A percentile compares a stretch with the other conserved stretches of the same genome.
Conservation (phyloP, 1,284 basidiomycete genomes). For the Heterobasidion occidentale region DNA sequence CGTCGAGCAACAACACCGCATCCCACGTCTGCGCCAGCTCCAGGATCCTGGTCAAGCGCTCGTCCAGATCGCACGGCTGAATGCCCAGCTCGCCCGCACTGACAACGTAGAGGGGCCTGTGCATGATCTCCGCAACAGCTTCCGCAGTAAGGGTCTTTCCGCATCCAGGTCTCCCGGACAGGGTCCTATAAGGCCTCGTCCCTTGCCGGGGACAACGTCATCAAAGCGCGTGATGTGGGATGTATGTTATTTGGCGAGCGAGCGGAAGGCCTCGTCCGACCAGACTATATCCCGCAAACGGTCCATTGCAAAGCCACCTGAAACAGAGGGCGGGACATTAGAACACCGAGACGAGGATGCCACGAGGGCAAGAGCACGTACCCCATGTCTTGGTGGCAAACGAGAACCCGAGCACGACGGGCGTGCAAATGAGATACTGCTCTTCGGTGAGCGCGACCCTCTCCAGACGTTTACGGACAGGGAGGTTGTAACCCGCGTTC, state of each 20-base stretch:
- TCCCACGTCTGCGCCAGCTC: conserved; percentile 24
- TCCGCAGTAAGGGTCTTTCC: conserved; percentile 32
- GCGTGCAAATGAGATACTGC: conserved; percentile 21
- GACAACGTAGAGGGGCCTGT: conserved; percentile 24
- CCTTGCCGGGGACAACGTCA: conserved; percentile 24
- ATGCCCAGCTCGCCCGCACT: conserved; percentile 27
- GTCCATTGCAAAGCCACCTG: conserved; percentile 22
- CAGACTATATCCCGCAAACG: conserved; percentile 19
- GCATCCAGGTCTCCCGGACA: conserved; percentile 19
- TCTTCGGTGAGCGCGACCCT: conserved; percentile 16
- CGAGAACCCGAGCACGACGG: conserved; percentile 21
- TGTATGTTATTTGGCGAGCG: conserved; percentile 20
- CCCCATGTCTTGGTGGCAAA: conserved; percentile 23
- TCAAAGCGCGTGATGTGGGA: conserved; percentile 15
- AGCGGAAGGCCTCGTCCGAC: conserved; percentile 21
- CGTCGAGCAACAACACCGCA: conserved; percentile 28
- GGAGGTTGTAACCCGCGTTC: conserved; percentile 12
- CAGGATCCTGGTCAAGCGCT: conserved; percentile 16
- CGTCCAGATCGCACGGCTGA: conserved; percentile 17
- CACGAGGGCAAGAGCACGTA: conserved; percentile 5
- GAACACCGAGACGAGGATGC: neutral
- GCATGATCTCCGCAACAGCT: conserved; percentile 23
- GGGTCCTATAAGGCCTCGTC: conserved; percentile 20
- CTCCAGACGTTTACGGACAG: conserved; percentile 12
- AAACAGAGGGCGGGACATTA: neutral